Conservation (phyloP, 495 filamentous ascomycete species). For the Penicillium paxilli region DNA sequence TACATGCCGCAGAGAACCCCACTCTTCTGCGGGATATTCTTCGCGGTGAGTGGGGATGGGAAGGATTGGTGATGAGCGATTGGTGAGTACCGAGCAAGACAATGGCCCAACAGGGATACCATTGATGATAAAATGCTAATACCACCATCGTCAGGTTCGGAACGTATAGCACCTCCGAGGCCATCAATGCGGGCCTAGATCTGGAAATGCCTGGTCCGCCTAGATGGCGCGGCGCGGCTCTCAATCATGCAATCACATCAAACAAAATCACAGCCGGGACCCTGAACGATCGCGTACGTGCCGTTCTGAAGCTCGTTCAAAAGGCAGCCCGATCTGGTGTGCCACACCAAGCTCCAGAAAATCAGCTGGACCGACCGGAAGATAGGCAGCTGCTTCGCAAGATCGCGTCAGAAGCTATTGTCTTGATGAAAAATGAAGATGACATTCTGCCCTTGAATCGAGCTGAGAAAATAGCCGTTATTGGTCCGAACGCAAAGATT, state of each 20-base stretch:
- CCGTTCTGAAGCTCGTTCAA: conserved; percentile 59
- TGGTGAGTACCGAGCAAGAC: conserved; percentile 49
- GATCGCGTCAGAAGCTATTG: conserved; percentile 65
- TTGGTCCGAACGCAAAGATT: conserved; percentile 73
- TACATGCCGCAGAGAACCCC: conserved; percentile 63
- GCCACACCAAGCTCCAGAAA: conserved; percentile 53
- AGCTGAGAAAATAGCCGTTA: conserved; percentile 62
- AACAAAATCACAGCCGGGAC: conserved; percentile 53
- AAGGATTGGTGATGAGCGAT: conserved; percentile 70
- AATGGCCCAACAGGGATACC: neutral
- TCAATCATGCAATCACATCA: conserved; percentile 51
- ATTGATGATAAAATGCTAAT: neutral
- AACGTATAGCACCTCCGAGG: conserved; percentile 60
- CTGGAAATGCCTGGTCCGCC: conserved; percentile 71
- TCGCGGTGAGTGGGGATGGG: conserved; percentile 67
- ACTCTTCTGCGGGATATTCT: conserved; percentile 59
- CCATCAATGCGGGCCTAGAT: conserved; percentile 64
- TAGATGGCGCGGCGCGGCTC: conserved; percentile 54
- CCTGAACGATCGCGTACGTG: conserved; percentile 58
- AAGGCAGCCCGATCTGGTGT: conserved; percentile 55
- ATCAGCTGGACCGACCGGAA: conserved; percentile 58
- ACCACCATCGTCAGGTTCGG: conserved; percentile 42
- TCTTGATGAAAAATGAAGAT: conserved; percentile 72
- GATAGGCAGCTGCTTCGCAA: conserved; percentile 59
- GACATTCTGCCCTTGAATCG: conserved; percentile 59